phyloP scores from a whole-genome alignment of 257 asterid genomes.

The Apocynum venetum region DNA sequence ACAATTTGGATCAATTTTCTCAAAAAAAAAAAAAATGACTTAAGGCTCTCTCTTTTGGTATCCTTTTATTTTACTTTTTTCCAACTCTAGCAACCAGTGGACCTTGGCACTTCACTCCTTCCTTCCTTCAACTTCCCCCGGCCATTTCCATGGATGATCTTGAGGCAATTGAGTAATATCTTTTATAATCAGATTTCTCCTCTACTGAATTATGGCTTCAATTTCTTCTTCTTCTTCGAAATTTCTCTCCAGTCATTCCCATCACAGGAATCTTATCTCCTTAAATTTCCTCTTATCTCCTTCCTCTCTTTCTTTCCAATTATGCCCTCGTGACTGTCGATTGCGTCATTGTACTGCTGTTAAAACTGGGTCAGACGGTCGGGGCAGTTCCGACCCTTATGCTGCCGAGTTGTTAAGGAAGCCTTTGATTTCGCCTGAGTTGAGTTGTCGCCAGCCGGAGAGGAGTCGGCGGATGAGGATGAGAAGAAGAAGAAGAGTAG shows the following conservation, averaged over 20 bases:
- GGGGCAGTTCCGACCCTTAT: constrained; percentile 32
- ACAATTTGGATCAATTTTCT: too few relatives aligned
- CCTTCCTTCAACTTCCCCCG: neutral
- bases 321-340: constrained; percentile 18
- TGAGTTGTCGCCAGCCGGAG: constrained; percentile 21
- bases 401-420: constrained; percentile 56
- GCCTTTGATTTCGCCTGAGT: constrained; percentile 49
- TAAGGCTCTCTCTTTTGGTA: neutral
- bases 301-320: constrained; percentile 35
- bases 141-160: constrained; percentile 22
- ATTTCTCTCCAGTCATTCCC: constrained; percentile 13
- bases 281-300: constrained; percentile 41
- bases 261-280: constrained; percentile 36
- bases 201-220: constrained; percentile 30
- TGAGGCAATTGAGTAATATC: constrained; percentile 14
- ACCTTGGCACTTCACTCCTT: neutral
- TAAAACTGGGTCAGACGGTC: constrained; percentile 42
- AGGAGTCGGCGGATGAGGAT: constrained; percentile 28
- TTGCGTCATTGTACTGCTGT: constrained; percentile 35
- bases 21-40: too few relatives aligned
- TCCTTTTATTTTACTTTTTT: too few relatives aligned
- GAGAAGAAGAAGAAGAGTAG: constrained; percentile 28
- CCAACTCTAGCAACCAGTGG: neutral
- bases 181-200: neutral
- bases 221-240: constrained; percentile 16